Base-by-base conservation (phyloP, 371 early-diverging fungal genomes). In the Mucor piriformis region DNA sequence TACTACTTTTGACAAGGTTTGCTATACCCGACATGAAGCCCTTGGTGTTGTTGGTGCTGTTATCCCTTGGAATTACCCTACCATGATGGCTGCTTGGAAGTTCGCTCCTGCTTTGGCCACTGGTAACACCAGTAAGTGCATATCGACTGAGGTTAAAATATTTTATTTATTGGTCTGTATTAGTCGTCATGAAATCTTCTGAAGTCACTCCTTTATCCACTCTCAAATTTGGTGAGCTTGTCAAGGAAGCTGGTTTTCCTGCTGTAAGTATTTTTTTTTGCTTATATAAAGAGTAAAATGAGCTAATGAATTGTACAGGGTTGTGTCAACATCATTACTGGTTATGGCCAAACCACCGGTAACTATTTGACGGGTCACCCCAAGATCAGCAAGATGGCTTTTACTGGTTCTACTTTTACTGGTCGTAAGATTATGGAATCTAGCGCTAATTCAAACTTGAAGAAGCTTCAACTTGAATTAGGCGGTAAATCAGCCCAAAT, bases 401-500 rank as follows among this genome's bases (percentile, higher is more conserved):
- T 88, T 66, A 88, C 87, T 7, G 88, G 88, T 32, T 77, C 77
- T 38, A 85, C 86, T 12, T 47, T 62, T 12, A 77, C 75, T 12
- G 87, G 88, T 18, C 76, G 83, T 53, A 60, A 64, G 52, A 66
- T 88, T 38, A 72, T 84, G 76, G 70, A 70, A 47, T 73, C 80
- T 20, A 70, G 83, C 50, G 66, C 92, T 4, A 69, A 67, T 16
- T 80, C 82, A 42, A 90, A 86, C 37, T 81, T 94, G 46, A 92
- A 93, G 70, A 73, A 83, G 16, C 82, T 91, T 23, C 83, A 90
- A 27, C 85, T 96, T 21, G 96, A 96, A 71, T 86, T 96, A 23
- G 96, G 96, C 49, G 97, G 97, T 52, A 96, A 96, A 79, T 87
- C 87, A 23, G 91, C 95, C 0, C 83, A 88, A 56, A 91, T 95